Base-by-base conservation (phyloP, 176 grass and related monocot genomes). In the Cenchrus fungigraminus region DNA sequence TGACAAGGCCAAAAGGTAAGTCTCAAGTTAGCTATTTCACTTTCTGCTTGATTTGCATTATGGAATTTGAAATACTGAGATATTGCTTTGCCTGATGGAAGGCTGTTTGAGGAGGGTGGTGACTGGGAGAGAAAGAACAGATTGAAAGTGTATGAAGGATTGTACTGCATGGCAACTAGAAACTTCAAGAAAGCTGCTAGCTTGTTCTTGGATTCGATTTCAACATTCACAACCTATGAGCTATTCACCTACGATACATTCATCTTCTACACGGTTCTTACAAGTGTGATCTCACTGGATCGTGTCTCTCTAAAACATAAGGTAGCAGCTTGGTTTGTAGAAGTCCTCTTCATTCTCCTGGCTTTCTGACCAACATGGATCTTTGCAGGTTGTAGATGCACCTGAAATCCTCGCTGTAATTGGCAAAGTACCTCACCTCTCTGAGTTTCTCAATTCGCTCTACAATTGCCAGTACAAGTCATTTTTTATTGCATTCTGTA, bases 81-180 rank as follows among this genome's bases (percentile, higher is more conserved):
- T 32, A 57, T 91, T 70, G 2, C 47, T 88, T 65, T 49, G 40
- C 64, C 16, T 88, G 59, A 59, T 88, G 73, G 54, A 86, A 96
- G 97, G 49, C 89, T 99, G 88, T 99, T 99, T 85, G 97, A 99
- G 79, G 91, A 92, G 77, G 97, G 94, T 90, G 94, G 97, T 86
- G 97, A 99, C 51, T 97, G 94, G 97, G 97, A 99, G 86, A 96
- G 97, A 65, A 99, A 99, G 88, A 99, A 99, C 79, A 87, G 94
- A 58, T 83, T 99, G 83, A 99, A 99, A 90, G 94, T 99, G 16
- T 99, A 99, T 80, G 93, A 99, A 96, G 97, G 88, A 71, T 79
- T 99, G 83, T 96, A 94, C 77, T 96, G 91, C 82, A 90, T 96
- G 94, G 92, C 97, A 51, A 94, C 90, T 67, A 92, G 97, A 62